Conservation (phyloP, 495 filamentous ascomycete genomes). For the Daldinia vernicosa region DNA sequence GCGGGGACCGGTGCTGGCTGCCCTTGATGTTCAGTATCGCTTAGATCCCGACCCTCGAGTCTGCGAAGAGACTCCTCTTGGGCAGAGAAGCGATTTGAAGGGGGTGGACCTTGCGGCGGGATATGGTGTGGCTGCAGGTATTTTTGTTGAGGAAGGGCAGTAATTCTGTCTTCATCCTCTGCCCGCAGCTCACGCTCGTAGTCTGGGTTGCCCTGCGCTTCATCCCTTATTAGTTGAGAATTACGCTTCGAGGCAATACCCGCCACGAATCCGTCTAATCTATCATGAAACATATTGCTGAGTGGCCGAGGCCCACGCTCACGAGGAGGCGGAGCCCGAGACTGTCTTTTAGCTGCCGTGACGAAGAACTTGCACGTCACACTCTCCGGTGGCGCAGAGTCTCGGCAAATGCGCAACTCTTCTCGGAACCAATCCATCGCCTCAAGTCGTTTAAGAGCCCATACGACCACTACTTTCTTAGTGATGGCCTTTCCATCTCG, state of each 20-base stretch:
- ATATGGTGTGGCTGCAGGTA: constrained; percentile 62
- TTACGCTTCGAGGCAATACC: constrained; percentile 83
- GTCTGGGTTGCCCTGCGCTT: constrained; percentile 80
- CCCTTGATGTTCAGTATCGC: constrained; percentile 30
- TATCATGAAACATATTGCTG: constrained; percentile 78
- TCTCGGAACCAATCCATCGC: constrained; percentile 99
- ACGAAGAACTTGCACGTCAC: constrained; percentile 96
- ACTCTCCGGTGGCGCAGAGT: constrained; percentile 81
- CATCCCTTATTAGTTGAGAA: constrained; percentile 79
- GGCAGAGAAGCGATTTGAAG: constrained; percentile 46
- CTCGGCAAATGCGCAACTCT: constrained; percentile 87
- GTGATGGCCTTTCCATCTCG: constrained; percentile 92
- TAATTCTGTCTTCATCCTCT: constrained; percentile 88
- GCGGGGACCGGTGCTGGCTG: constrained; percentile 18
- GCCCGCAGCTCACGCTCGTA: constrained; percentile 78
- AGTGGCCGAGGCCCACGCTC: constrained; percentile 66
- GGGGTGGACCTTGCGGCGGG: constrained; percentile 56
- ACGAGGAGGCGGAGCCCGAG: constrained; percentile 45
- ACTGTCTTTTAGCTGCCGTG: constrained; percentile 72
- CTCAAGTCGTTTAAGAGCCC: constrained; percentile 88
- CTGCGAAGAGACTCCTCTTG: constrained; percentile 55
- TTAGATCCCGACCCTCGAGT: constrained; percentile 53
- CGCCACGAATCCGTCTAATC: constrained; percentile 82
- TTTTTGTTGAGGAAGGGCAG: constrained; percentile 74
- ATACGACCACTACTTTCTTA: constrained; percentile 86